phyloP scores from a whole-genome alignment of 257 asterid species.

The Solanum microdontum region DNA sequence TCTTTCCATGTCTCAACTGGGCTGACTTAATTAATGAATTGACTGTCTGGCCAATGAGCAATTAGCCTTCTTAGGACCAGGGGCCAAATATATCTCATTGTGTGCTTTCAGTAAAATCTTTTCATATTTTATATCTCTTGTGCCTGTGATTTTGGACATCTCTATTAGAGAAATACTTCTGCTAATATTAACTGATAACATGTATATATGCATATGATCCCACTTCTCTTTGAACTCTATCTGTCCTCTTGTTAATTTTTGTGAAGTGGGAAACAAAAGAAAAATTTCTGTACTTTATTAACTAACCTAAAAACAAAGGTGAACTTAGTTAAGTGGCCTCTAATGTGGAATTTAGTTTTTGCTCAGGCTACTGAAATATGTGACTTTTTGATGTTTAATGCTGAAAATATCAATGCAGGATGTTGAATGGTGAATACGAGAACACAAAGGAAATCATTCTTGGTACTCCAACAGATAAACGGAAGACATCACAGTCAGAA shows the following conservation, averaged over 20 bases:
- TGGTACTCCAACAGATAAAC: constrained; percentile 43
- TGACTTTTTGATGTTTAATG: neutral
- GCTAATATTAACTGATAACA: neutral
- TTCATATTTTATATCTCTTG: neutral
- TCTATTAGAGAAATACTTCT: neutral
- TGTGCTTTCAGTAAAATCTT: neutral
- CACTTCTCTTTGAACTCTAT: neutral
- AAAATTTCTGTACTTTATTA: neutral
- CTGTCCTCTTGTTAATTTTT: neutral
- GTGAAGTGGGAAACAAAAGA: neutral
- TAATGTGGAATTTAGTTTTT: neutral
- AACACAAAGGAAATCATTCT: constrained; percentile 36
- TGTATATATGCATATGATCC: neutral
- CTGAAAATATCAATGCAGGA: constrained; percentile 27
- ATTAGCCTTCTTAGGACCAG: neutral
- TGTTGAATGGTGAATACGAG: constrained; percentile 45
- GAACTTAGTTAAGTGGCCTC: neutral
- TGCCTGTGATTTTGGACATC: neutral
- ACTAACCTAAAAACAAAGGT: neutral
- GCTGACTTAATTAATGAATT: neutral
- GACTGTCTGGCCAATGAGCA: neutral
- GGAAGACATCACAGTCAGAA: constrained; percentile 15
- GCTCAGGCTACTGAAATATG: neutral
- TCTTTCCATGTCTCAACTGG: neutral
- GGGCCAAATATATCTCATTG: neutral